These are phyloP conservation scores for Gnomoniopsis smithogilvyi DNA, from an alignment of 2,329 filamentous ascomycete genomes.

Conservation along the genomic window DNA sequence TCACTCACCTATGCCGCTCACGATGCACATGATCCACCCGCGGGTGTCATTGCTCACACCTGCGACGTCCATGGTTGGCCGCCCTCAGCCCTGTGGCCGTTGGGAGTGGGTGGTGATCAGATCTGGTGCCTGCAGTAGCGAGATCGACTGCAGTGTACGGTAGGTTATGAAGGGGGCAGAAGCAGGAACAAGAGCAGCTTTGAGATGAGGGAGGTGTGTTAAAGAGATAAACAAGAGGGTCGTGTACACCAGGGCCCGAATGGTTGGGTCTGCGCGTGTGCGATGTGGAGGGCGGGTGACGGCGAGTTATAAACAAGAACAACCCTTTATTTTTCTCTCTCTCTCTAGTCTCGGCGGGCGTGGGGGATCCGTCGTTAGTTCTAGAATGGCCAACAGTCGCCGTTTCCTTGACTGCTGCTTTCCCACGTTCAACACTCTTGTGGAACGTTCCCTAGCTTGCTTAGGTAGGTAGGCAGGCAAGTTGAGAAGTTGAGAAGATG, in stretches of 20 bases:
- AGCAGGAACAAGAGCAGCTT: background rate
- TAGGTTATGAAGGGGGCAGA: background rate
- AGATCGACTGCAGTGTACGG: background rate
- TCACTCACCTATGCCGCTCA: conserved; percentile 67
- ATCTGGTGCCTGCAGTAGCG: conserved; percentile 17
- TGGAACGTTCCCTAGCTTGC: too few species aligned
- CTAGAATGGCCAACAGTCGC: too few species aligned
- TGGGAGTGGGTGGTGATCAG: conserved; percentile 5
- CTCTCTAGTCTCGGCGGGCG: too few species aligned
- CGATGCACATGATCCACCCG: conserved; percentile 89
- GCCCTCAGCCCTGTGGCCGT: conserved; percentile 15
- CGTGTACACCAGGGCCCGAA: background rate
- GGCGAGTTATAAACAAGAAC: background rate
- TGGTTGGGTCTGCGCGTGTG: background rate
- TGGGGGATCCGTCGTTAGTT: too few species aligned
- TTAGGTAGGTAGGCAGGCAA: too few species aligned
- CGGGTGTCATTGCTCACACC: conserved; percentile 74
- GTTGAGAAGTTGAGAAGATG: too few species aligned
- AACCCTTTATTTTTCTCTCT: too few species aligned
- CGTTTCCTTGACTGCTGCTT: too few species aligned
- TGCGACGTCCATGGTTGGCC: conserved; percentile 35
- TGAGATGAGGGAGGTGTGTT: background rate
- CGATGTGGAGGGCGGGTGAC: background rate
- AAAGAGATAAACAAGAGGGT: background rate
- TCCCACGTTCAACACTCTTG: too few species aligned